These are phyloP conservation scores for Phytophthora pluvialis DNA, from an alignment of 352 stramenopile genomes.

Conservation along the genomic window DNA sequence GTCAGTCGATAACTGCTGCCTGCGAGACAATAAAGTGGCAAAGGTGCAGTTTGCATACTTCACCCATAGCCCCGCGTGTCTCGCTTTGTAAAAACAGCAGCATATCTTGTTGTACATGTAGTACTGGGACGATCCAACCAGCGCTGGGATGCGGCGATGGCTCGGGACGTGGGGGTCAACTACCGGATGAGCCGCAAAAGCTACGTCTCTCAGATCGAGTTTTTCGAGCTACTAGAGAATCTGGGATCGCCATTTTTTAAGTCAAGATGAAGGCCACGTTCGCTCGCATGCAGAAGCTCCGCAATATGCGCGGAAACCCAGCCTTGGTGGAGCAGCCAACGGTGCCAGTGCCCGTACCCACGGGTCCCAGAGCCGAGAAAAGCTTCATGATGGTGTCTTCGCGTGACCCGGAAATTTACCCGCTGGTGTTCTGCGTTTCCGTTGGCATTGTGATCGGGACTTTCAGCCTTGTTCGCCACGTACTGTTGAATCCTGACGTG, in stretches of 20 bases:
- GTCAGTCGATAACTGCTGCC: no score
- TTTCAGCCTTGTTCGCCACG: constrained; percentile 29
- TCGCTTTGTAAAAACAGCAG: not conserved
- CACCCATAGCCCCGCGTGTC: not conserved
- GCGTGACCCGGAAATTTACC: constrained; percentile 40
- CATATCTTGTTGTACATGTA: not conserved
- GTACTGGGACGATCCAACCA: constrained; percentile 1
- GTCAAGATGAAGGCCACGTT: constrained; percentile 24
- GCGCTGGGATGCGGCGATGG: constrained; percentile 9
- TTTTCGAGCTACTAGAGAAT: constrained; percentile 1
- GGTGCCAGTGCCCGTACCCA: constrained; percentile 29
- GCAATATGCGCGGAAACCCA: constrained; percentile 7
- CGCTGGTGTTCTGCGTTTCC: constrained; percentile 38
- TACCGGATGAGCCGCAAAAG: not conserved
- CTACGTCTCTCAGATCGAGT: constrained; percentile 5
- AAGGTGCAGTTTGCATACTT: no score
- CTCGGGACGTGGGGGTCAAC: constrained; percentile 1
- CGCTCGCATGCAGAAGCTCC: constrained; percentile 25
- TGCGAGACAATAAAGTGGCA: no score
- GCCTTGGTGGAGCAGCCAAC: constrained; percentile 26
- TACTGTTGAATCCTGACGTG: constrained; percentile 42
- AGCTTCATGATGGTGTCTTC: constrained; percentile 38
- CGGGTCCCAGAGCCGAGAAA: constrained; percentile 21
- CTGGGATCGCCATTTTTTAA: not conserved
- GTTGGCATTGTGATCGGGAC: constrained; percentile 23